Evolutionary conservation across 169 alveolate species (phyloP).

Genomic region (Cryptosporidium ryanae): DNA sequence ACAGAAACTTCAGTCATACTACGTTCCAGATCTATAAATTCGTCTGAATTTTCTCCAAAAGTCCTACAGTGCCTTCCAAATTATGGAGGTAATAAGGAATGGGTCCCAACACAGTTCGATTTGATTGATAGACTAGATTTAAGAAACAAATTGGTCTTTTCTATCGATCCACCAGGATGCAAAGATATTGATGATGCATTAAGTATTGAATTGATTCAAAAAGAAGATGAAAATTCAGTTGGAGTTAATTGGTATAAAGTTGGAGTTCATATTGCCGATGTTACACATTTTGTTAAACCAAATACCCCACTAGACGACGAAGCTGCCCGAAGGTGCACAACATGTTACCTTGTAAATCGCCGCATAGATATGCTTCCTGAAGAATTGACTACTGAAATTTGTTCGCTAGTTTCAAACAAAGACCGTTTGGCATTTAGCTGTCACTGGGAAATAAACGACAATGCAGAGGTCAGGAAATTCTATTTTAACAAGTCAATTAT

Average conservation of each 20-base stretch:
- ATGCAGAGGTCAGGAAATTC: conserved; percentile 85
- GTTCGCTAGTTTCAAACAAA: conserved; percentile 91
- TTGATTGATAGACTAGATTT: conserved; percentile 85
- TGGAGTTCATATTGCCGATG: conserved; percentile 99
- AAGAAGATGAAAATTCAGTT: conserved; percentile 74
- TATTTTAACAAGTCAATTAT: conserved; percentile 90
- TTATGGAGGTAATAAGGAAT: conserved; percentile 21
- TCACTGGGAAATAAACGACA: conserved; percentile 92
- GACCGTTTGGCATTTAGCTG: conserved; percentile 95
- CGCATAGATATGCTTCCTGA: conserved; percentile 99
- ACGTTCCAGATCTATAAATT: conserved; percentile 35
- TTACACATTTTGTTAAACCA: conserved; percentile 96
- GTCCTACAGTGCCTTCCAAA: conserved; percentile 55
- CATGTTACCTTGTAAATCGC: conserved; percentile 97
- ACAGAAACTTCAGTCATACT: conserved; percentile 85
- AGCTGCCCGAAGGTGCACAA: conserved; percentile 96
- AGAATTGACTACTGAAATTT: conserved; percentile 93
- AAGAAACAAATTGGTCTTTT: conserved; percentile 89
- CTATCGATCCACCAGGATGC: conserved; percentile 99
- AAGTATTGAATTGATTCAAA: conserved; percentile 84
- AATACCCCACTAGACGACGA: conserved; percentile 96
- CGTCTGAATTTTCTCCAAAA: conserved; percentile 54
- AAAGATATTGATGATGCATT: conserved; percentile 98
- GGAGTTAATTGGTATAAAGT: conserved; percentile 85
- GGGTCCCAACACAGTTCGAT: conserved; percentile 80